Percentiles rank a stretch among this genome's conserved stretches.
Evolutionary conservation across 768 basidiomycete genomes (phyloP).

Genomic region (Tulasnella sp.): DNA sequence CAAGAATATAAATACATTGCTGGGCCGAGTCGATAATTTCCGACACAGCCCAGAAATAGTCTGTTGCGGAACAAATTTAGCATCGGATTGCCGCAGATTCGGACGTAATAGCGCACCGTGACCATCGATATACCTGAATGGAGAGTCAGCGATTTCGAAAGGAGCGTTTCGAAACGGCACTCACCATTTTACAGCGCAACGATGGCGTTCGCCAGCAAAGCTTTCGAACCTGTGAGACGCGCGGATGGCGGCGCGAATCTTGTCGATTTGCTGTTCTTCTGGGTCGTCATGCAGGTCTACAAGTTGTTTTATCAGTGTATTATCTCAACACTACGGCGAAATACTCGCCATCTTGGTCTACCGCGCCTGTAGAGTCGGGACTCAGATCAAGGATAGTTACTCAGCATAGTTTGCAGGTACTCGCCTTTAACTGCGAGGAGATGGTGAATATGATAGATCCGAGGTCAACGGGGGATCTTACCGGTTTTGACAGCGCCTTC

Average conservation of each 20-base stretch:
- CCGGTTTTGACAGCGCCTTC: background rate
- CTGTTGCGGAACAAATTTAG: conserved; percentile 13
- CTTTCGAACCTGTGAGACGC: conserved; percentile 70
- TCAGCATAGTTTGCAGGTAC: background rate
- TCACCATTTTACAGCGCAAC: conserved; percentile 75
- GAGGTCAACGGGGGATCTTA: background rate
- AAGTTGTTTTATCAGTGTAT: background rate
- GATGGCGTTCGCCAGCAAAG: conserved; percentile 60
- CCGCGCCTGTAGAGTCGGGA: background rate
- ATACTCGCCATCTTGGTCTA: background rate
- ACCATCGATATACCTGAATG: conserved; percentile 71
- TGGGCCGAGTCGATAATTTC: conserved; percentile 72
- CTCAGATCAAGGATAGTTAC: background rate
- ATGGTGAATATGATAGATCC: background rate
- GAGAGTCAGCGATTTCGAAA: conserved; percentile 1
- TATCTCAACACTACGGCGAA: background rate
- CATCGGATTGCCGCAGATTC: background rate
- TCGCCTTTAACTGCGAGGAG: background rate
- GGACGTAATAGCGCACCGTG: conserved; percentile 53
- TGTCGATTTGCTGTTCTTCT: conserved; percentile 57
- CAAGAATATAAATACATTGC: conserved; percentile 81
- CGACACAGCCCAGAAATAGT: conserved; percentile 91
- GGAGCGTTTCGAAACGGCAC: conserved; percentile 8
- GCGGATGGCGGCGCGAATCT: conserved; percentile 61
- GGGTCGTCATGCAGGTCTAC: conserved; percentile 56